Base-by-base conservation (phyloP, 164 flowering plant species). In the Stephania cephalantha region DNA sequence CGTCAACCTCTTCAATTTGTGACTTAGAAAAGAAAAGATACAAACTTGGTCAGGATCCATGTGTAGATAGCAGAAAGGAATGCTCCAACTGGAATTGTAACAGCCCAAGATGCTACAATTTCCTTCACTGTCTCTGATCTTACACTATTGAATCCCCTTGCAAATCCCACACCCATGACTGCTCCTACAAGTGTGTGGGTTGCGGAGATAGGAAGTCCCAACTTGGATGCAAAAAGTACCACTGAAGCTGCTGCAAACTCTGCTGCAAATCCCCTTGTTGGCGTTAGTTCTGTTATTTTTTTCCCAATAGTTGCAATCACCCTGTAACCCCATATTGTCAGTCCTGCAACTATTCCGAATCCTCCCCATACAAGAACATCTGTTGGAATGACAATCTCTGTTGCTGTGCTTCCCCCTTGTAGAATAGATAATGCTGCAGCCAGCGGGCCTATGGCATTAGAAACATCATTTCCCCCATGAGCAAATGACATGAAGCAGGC, bases 401-500 rank as follows among this genome's bases (percentile, higher is more conserved):
- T 79, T 61, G 89, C 97, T 42, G 84, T 75, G n/a, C 82, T 78
- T 7, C 90, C 88, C 2, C 95, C 95, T 1, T 96, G 98, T 15
- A 96, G 93, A 74, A 93, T 91, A 1, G 97, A 87, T 22, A 96
- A 73, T 46, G 99, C 99, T 9, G 92, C 98, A 2, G 98, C 97
- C 82, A 96, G 75, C 2, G 99, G 99, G 55, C 99, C 99, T 42
- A 96, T 96, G 15, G 99, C 99, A 77, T 96, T 96, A 70, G 99
- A 92, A 46, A 96, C 99, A 75, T 96, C 99, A 50, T 93, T 96
- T 31, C 97, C 99, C 5, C 99, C 99, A 76, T 96, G 99, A 48
- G 98, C 98, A 84, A 96, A 96, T 44, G 99, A 93, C 99, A 96
- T 96, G 90, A 93, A 96, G 84, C 99, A 96, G 22, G 99, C 98